A percentile compares a stretch with the other conserved stretches of the same genome.
Conservation (phyloP, 768 basidiomycete genomes). For the Lepiota venenata region DNA sequence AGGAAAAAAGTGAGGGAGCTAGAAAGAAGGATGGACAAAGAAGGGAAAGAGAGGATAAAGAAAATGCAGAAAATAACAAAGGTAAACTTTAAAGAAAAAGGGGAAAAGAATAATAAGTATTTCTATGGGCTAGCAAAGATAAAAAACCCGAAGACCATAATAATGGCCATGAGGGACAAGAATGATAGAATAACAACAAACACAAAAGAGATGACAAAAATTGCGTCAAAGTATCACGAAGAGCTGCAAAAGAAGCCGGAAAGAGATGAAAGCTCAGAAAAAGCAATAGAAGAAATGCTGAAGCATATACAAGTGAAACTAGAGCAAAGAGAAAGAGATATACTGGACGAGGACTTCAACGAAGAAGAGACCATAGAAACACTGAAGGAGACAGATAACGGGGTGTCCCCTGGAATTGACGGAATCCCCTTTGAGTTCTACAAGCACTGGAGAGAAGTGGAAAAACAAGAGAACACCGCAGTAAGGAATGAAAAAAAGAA, state of each 20-base stretch:
- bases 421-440: slow-evolving; percentile 23
- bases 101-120: neutral
- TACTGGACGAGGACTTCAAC: neutral
- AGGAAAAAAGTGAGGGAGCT: neutral
- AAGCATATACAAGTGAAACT: neutral
- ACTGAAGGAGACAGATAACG: slow-evolving; percentile 6
- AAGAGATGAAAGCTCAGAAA: neutral
- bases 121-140: neutral
- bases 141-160: neutral
- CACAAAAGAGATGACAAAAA: neutral
- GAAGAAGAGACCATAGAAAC: neutral
- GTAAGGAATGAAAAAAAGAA: neutral
- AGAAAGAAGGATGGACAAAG: neutral
- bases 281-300: neutral
- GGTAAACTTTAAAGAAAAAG: neutral
- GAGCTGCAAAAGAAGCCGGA: neutral
- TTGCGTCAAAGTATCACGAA: neutral
- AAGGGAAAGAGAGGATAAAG: neutral
- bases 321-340: neutral
- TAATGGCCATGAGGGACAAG: neutral
- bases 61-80: neutral
- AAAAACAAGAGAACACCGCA: too few relatives aligned
- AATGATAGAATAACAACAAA: neutral
- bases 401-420: slow-evolving; percentile 18
- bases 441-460: slow-evolving; percentile 13